Evolutionary conservation across 495 filamentous ascomycete species (phyloP).

Genomic region (Trichoderma erinaceum): DNA sequence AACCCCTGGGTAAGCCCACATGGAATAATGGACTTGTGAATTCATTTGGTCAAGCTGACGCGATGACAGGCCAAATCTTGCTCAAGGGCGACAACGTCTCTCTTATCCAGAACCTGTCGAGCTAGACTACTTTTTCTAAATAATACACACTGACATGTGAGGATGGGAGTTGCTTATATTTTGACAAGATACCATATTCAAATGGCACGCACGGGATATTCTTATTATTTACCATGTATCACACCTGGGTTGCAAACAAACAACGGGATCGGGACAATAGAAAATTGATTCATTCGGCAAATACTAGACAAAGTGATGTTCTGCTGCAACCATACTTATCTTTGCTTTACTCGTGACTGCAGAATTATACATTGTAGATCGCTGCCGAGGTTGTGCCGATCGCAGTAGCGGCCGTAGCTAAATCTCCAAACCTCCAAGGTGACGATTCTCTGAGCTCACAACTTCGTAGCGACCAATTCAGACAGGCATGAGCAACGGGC

Average conservation of each 20-base stretch:
- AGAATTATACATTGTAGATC: not conserved
- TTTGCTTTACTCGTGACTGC: not conserved
- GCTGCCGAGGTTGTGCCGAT: not conserved
- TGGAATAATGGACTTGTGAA: not conserved
- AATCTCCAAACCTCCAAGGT: not conserved
- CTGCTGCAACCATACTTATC: not conserved
- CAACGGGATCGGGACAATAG: slow-evolving; percentile 1
- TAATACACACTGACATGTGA: slow-evolving; percentile 21
- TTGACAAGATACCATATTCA: not conserved
- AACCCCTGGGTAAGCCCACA: slow-evolving; percentile 65
- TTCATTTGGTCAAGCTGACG: slow-evolving; percentile 25
- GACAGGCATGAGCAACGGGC: slow-evolving; percentile 11
- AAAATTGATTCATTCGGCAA: not conserved
- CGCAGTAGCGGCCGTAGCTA: not conserved
- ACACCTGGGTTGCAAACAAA: slow-evolving; percentile 4
- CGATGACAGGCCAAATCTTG: slow-evolving; percentile 75
- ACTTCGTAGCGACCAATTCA: not conserved
- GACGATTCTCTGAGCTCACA: not conserved
- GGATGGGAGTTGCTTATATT: slow-evolving; percentile 4
- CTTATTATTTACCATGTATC: not conserved
- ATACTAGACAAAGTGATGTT: not conserved
- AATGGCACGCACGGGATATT: slow-evolving; percentile 7
- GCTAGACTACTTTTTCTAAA: slow-evolving; percentile 24
- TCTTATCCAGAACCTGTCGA: slow-evolving; percentile 75
- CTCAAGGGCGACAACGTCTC: slow-evolving; percentile 97